Percentiles rank a stretch among this genome's conserved stretches.
phyloP scores from a whole-genome alignment of 2,329 filamentous ascomycete genomes.

The Penicillium concentricum region DNA sequence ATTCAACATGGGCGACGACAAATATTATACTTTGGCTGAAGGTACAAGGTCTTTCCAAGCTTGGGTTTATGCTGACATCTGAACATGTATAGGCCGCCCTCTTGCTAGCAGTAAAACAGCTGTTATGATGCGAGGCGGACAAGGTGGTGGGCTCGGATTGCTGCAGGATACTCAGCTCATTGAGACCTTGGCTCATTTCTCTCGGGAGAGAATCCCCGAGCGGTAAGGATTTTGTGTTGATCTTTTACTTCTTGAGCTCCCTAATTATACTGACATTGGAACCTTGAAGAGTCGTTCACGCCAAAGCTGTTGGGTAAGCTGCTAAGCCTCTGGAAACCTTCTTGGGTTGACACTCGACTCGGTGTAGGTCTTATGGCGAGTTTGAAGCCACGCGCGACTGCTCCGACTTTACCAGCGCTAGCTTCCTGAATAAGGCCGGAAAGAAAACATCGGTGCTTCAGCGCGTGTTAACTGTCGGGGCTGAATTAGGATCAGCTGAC shows the following conservation, averaged over 20 bases:
- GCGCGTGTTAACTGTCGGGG: constrained; percentile 49
- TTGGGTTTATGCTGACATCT: background rate
- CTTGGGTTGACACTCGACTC: no score
- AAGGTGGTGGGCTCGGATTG: constrained; percentile 42
- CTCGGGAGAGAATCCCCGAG: constrained; percentile 60
- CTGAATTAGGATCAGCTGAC: constrained; percentile 49
- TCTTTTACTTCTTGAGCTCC: background rate
- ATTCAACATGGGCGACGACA: constrained; percentile 1
- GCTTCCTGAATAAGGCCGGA: constrained; percentile 54
- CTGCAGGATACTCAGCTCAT: constrained; percentile 60
- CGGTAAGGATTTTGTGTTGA: constrained; percentile 26
- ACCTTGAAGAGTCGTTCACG: constrained; percentile 16
- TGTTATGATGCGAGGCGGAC: constrained; percentile 12
- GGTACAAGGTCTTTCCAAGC: background rate
- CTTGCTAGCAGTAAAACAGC: constrained; percentile 16
- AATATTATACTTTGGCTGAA: constrained; percentile 13
- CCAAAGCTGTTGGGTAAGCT: constrained; percentile 34
- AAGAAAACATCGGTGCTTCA: constrained; percentile 54
- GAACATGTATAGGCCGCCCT: constrained; percentile 16
- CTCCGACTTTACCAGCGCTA: constrained; percentile 55
- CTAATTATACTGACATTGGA: no score
- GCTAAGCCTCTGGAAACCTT: constrained; percentile 44
- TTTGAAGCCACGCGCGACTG: constrained; percentile 63
- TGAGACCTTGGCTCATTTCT: constrained; percentile 60
- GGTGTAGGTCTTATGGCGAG: constrained; percentile 44